phyloP scores from a whole-genome alignment of 2,329 filamentous ascomycete genomes.

The Xylaria sp. region DNA sequence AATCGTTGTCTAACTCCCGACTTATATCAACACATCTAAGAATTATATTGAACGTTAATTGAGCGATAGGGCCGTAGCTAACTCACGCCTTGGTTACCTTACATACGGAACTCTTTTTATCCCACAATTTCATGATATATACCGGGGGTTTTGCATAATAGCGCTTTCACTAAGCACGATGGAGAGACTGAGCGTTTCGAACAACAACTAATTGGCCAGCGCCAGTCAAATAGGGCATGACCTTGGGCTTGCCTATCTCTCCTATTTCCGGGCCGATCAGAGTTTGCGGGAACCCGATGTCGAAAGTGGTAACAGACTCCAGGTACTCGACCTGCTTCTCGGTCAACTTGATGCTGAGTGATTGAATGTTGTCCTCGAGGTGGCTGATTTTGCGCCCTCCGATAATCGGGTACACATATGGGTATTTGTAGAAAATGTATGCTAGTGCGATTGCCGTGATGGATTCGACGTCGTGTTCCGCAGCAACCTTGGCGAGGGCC shows the following conservation, averaged over 20 bases:
- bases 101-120: too few species aligned
- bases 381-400: conserved; percentile 58
- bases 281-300: conserved; percentile 56
- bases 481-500: conserved; percentile 65
- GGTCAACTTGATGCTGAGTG: conserved; percentile 53
- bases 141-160: too few species aligned
- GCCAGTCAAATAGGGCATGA: not conserved
- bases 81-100: too few species aligned
- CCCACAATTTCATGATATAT: too few species aligned
- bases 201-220: conserved; percentile 15
- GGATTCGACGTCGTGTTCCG: conserved; percentile 55
- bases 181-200: conserved; percentile 9
- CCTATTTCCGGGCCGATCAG: conserved; percentile 45
- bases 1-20: too few species aligned
- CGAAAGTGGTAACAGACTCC: conserved; percentile 56
- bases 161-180: conserved; percentile 1
- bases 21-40: too few species aligned
- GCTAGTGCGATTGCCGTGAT: conserved; percentile 63
- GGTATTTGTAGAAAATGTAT: conserved; percentile 54
- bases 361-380: conserved; percentile 58
- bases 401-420: conserved; percentile 56
- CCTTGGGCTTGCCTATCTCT: conserved; percentile 2
- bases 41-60: too few species aligned
- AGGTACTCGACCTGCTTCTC: conserved; percentile 57
- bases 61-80: too few species aligned